These are phyloP conservation scores for Asterophora lycoperdoides DNA, from an alignment of 768 basidiomycete genomes.

Conservation along the genomic window DNA sequence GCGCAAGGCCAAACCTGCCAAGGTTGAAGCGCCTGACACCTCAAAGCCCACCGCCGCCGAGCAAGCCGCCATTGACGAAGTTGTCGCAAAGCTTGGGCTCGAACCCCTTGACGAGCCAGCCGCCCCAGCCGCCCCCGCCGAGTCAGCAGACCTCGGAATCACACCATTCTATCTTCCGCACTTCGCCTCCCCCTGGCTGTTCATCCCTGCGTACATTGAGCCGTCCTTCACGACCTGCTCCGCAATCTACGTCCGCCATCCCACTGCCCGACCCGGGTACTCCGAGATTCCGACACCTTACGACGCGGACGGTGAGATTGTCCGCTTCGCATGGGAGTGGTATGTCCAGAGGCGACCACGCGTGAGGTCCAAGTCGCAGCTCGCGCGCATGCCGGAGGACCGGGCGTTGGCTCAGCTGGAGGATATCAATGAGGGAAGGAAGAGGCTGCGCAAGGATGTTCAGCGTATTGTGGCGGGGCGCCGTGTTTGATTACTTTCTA, in stretches of 20 bases:
- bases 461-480: slow-evolving; percentile 14
- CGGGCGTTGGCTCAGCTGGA: slow-evolving; percentile 39
- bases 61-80: background rate
- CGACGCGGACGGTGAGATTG: slow-evolving; percentile 90
- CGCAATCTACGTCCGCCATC: slow-evolving; percentile 89
- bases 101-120: too few species aligned
- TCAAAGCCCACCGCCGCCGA: slow-evolving; percentile 5
- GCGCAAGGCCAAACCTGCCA: background rate
- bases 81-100: background rate
- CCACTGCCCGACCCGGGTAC: slow-evolving; percentile 93
- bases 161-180: slow-evolving; percentile 84
- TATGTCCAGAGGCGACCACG: slow-evolving; percentile 70
- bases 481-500: slow-evolving; percentile 3
- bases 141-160: slow-evolving; percentile 21
- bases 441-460: slow-evolving; percentile 20
- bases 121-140: too few species aligned
- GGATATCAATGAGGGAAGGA: slow-evolving; percentile 25
- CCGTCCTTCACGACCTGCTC: slow-evolving; percentile 85
- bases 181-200: slow-evolving; percentile 87
- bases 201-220: slow-evolving; percentile 89
- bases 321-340: slow-evolving; percentile 96
- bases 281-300: slow-evolving; percentile 95
- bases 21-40: background rate
- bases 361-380: slow-evolving; percentile 59
- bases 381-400: slow-evolving; percentile 64